Evolutionary conservation across 2,329 filamentous ascomycete genomes (phyloP).

Genomic region (Trichocomaceae sp.): DNA sequence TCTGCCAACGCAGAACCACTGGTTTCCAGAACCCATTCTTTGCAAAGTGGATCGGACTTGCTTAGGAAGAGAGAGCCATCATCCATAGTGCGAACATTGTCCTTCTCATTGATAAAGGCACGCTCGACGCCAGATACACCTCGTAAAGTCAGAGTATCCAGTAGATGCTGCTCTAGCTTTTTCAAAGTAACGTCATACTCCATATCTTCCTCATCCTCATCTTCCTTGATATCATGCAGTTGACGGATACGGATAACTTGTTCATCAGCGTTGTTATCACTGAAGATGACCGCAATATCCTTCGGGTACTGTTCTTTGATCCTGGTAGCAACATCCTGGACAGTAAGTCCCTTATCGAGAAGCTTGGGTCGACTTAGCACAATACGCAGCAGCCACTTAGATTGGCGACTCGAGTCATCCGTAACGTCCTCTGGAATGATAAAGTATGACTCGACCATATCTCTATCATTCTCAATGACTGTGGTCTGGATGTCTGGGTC

Average conservation of each 20-base stretch:
- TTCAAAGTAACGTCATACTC: slow-evolving; percentile 92
- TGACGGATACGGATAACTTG: slow-evolving; percentile 90
- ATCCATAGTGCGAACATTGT: slow-evolving; percentile 57
- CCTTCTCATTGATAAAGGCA: slow-evolving; percentile 85
- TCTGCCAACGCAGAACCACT: slow-evolving; percentile 80
- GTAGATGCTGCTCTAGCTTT: slow-evolving; percentile 80
- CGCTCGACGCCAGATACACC: slow-evolving; percentile 83
- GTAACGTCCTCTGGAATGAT: slow-evolving; percentile 81
- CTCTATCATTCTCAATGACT: slow-evolving; percentile 75
- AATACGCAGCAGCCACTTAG: slow-evolving; percentile 91
- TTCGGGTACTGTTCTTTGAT: slow-evolving; percentile 84
- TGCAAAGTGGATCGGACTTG: slow-evolving; percentile 68
- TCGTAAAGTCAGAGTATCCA: slow-evolving; percentile 84
- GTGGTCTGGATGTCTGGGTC: slow-evolving; percentile 85
- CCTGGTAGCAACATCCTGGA: slow-evolving; percentile 80
- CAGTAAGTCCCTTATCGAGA: slow-evolving; percentile 80
- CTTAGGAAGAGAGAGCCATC: slow-evolving; percentile 68
- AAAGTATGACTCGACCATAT: slow-evolving; percentile 96
- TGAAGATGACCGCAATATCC: slow-evolving; percentile 89
- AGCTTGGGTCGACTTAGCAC: slow-evolving; percentile 89
- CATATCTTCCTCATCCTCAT: slow-evolving; percentile 65
- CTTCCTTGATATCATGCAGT: slow-evolving; percentile 61
- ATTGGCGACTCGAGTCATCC: slow-evolving; percentile 59
- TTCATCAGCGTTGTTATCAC: slow-evolving; percentile 94
- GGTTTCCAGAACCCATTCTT: slow-evolving; percentile 95